These are phyloP conservation scores for Recurvomyces mirabilis DNA, from an alignment of 495 filamentous ascomycete species.

Conservation along the genomic window DNA sequence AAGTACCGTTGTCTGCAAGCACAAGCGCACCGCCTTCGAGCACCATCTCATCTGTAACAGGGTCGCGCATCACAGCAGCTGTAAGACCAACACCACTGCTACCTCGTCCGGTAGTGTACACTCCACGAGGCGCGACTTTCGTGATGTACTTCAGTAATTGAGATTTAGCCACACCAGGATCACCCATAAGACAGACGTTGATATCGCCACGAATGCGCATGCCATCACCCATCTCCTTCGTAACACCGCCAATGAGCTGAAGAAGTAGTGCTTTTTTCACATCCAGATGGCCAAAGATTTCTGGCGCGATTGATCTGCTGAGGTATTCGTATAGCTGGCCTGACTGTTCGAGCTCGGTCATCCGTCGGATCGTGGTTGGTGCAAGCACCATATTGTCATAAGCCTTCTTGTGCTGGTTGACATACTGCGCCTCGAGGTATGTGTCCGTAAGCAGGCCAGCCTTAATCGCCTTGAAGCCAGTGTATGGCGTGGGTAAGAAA, in stretches of 20 bases:
- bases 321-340: constrained; percentile 92
- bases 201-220: constrained; percentile 98
- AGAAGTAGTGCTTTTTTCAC: constrained; percentile 96
- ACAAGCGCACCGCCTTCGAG: constrained; percentile 93
- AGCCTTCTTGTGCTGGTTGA: constrained; percentile 92
- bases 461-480: constrained; percentile 91
- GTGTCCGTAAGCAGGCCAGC: constrained; percentile 93
- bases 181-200: constrained; percentile 98
- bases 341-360: constrained; percentile 65
- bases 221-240: constrained; percentile 92
- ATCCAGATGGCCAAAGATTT: constrained; percentile 92
- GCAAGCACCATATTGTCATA: constrained; percentile 82
- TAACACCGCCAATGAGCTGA: constrained; percentile 90
- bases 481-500: constrained; percentile 94
- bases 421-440: constrained; percentile 86
- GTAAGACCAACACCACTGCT: constrained; percentile 95
- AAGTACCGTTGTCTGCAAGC: constrained; percentile 93
- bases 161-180: constrained; percentile 98
- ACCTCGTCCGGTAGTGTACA: constrained; percentile 95
- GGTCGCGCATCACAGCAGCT: constrained; percentile 95
- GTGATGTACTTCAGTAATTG: constrained; percentile 96
- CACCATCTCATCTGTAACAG: constrained; percentile 97
- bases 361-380: constrained; percentile 61
- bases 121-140: constrained; percentile 91
- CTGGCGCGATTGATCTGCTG: constrained; percentile 88